Base-by-base conservation (phyloP, 331 rosid genomes). In the Malus hybrid region DNA sequence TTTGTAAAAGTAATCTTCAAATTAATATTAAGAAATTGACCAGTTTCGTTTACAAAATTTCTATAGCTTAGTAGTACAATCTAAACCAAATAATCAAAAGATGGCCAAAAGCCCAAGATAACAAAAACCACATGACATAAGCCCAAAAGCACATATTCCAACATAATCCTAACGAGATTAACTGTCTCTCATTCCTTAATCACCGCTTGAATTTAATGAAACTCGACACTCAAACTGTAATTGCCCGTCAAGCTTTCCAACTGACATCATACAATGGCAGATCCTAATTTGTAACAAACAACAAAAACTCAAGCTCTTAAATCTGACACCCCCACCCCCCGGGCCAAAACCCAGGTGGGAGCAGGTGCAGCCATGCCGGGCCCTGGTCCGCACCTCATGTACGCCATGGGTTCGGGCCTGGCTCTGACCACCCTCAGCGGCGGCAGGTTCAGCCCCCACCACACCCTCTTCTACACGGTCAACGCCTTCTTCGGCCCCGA, bases 401-500 rank as follows among this genome's bases (percentile, higher is more conserved):
- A 91, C 80, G 94, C 96, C 71, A 90, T 93, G 96, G 90, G 90
- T 12, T 85, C 90, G 1, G 91, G 96, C 65, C 69, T 87, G 82
- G 90, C 74, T 76, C 79, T 91, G 24, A 87, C 85, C 69, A 80
- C 79, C 44, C 78, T 82, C 62, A 73, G 74, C 82, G 75, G 80
- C 11, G 96, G 96, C 59, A 81, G 90, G 77, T 93, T 91, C 78
- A 86, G 85, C 78, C 96, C 97, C 1, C 97, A 91, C 84, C 98
- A 90, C 75, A 90, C 89, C 10, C 85, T 93, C 73, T 33, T 79
- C 61, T 93, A 90, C 85, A 71, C 93, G 54, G 0, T 89, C 82
- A 93, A 93, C 80, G 80, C 98, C 67, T 93, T 93, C 91, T 93
- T 93, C 76, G 97, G 94, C 65, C 98, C 98, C 10, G 98, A 91